Evolutionary conservation across 2,329 filamentous ascomycete genomes (phyloP).

Genomic region (Xylaria sp.): DNA sequence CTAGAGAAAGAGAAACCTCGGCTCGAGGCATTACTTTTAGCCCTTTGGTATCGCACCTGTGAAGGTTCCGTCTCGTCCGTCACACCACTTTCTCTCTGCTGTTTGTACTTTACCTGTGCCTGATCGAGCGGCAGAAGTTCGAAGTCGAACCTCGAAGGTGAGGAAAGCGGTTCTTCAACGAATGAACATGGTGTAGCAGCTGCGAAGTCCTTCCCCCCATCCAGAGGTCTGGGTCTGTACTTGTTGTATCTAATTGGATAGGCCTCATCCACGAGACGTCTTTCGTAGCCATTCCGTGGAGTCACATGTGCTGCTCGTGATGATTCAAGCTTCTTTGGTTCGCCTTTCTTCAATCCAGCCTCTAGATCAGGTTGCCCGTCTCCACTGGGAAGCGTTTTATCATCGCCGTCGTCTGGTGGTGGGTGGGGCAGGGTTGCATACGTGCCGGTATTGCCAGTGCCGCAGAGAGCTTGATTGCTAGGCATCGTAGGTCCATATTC

Average conservation of each 20-base stretch:
- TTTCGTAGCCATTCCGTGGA: background rate
- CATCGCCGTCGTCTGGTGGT: background rate
- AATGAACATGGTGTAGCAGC: conserved; percentile 7
- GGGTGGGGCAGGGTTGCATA: conserved; percentile 3
- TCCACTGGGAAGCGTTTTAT: background rate
- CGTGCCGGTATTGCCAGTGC: conserved; percentile 5
- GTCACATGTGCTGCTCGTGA: conserved; percentile 1
- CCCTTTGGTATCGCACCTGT: conserved; percentile 15
- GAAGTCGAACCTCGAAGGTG: conserved; percentile 32
- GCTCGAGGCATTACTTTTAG: conserved; percentile 12
- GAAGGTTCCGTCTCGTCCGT: conserved; percentile 30
- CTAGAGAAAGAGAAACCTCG: background rate
- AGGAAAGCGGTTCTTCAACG: conserved; percentile 16
- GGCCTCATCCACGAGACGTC: conserved; percentile 12
- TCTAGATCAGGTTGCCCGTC: background rate
- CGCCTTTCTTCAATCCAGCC: background rate
- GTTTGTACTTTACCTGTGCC: conserved; percentile 29
- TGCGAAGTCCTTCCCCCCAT: conserved; percentile 10
- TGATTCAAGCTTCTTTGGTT: background rate
- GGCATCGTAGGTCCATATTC: conserved; percentile 24
- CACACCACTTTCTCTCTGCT: conserved; percentile 30
- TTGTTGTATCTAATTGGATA: conserved; percentile 7
- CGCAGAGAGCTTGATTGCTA: conserved; percentile 18
- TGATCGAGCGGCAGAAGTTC: conserved; percentile 32
- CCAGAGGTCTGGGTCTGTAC: background rate